These are phyloP conservation scores for Gaertneriomyces semiglobifer DNA, from an alignment of 192 early-diverging fungal genomes.

Conservation along the genomic window DNA sequence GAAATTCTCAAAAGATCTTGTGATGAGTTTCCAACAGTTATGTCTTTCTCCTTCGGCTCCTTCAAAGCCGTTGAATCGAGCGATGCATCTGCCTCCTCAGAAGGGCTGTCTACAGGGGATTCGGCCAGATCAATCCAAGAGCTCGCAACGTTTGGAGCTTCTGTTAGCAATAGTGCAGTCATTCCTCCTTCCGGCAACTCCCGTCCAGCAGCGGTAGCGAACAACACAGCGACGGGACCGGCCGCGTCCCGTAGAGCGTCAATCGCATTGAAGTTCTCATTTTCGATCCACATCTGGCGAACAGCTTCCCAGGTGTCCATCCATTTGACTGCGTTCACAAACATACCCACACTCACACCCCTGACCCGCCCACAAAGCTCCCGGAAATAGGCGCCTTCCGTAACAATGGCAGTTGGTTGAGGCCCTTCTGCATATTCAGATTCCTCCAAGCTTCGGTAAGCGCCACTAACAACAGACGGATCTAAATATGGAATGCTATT, in stretches of 20 bases:
- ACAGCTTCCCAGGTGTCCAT: slow-evolving; percentile 49
- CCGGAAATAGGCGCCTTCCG: slow-evolving; percentile 53
- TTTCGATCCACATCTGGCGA: slow-evolving; percentile 56
- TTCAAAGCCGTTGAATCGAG: neutral
- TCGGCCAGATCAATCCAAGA: neutral
- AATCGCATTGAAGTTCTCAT: slow-evolving; percentile 48
- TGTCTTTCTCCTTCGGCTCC: slow-evolving; percentile 1
- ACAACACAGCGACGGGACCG: slow-evolving; percentile 40
- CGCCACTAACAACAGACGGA: slow-evolving; percentile 40
- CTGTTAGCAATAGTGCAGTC: slow-evolving; percentile 14
- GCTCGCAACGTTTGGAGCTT: neutral
- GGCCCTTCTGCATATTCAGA: slow-evolving; percentile 54
- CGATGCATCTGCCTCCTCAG: slow-evolving; percentile 9
- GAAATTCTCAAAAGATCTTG: slow-evolving; percentile 33
- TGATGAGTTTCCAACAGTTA: slow-evolving; percentile 2
- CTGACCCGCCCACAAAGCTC: slow-evolving; percentile 59
- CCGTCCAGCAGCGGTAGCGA: slow-evolving; percentile 31
- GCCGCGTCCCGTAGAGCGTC: slow-evolving; percentile 32
- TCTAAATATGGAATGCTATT: slow-evolving; percentile 53
- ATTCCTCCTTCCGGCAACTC: slow-evolving; percentile 31
- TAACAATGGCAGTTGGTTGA: slow-evolving; percentile 47
- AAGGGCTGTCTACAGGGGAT: neutral
- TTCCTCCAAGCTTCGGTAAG: slow-evolving; percentile 50
- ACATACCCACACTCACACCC: slow-evolving; percentile 53
- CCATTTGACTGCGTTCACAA: slow-evolving; percentile 49